Conservation (phyloP, 129 eudicot species). For the Glebionis coronaria region DNA sequence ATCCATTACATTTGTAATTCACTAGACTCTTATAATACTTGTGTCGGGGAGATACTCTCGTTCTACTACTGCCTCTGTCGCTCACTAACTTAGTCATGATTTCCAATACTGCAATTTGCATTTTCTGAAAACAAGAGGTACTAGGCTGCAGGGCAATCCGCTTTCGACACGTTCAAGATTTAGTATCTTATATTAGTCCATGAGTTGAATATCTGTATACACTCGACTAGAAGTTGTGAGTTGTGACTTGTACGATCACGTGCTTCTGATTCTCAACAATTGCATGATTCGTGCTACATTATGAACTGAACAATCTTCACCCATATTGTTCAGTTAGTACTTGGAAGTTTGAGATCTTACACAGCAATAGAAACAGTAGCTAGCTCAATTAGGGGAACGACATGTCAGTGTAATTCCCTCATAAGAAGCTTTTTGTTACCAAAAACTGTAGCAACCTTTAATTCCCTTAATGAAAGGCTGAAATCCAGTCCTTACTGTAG, state of each 20-base stretch:
- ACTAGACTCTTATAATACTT: background rate
- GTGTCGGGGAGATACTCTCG: background rate
- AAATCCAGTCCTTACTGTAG: background rate
- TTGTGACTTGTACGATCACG: background rate
- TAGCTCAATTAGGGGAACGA: conserved; percentile 7
- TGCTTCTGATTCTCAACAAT: conserved; percentile 16
- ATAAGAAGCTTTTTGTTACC: conserved; percentile 16
- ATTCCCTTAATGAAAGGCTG: conserved; percentile 18
- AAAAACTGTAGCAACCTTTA: conserved; percentile 3
- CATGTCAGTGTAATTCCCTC: background rate
- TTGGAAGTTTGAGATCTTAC: background rate
- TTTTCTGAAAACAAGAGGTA: background rate
- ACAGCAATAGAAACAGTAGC: background rate
- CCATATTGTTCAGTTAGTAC: background rate
- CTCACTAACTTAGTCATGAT: background rate
- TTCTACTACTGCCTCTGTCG: background rate
- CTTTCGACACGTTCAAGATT: background rate
- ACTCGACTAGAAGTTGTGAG: background rate
- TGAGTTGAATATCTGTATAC: conserved; percentile 6
- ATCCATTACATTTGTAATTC: background rate
- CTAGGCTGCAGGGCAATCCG: background rate
- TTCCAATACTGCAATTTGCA: conserved; percentile 2
- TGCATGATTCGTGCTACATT: background rate
- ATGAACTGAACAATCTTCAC: background rate
- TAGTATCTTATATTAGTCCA: background rate